Conservation (phyloP, 2,329 filamentous ascomycete genomes). For the Scedosporium boydii region DNA sequence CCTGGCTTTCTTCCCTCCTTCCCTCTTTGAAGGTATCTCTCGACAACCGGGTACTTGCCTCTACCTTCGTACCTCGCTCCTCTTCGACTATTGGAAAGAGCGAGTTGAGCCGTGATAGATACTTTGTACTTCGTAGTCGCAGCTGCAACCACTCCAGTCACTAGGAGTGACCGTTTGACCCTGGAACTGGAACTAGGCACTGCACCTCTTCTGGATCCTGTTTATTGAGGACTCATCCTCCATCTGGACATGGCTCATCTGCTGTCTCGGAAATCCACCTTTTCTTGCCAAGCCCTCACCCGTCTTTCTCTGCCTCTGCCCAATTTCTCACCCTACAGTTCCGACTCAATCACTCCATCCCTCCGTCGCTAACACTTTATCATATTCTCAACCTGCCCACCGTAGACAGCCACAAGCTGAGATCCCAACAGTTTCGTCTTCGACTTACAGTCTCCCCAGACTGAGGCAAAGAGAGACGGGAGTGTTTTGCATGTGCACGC, state of each 20-base stretch:
- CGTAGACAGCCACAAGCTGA: background rate
- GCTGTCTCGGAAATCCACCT: background rate
- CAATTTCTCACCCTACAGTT: background rate
- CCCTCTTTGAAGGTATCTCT: no score
- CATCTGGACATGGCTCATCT: background rate
- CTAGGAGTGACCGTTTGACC: no score
- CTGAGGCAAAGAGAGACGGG: no score
- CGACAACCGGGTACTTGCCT: no score
- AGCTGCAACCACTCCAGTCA: no score
- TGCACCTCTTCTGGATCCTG: background rate
- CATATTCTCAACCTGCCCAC: background rate
- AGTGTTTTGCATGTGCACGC: background rate
- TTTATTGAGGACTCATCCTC: background rate
- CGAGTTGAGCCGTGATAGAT: no score
- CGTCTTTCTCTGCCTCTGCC: background rate
- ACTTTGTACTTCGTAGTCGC: no score
- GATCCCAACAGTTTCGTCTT: background rate
- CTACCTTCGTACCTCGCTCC: no score
- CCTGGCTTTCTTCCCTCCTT: no score
- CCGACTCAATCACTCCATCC: background rate
- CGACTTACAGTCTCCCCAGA: background rate
- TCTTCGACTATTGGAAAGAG: no score
- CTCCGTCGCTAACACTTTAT: background rate
- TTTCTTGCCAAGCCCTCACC: background rate
- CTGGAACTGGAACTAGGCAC: no score